These are phyloP conservation scores for Trichocladium uniseriatum DNA, from an alignment of 495 filamentous ascomycete genomes.

Conservation along the genomic window DNA sequence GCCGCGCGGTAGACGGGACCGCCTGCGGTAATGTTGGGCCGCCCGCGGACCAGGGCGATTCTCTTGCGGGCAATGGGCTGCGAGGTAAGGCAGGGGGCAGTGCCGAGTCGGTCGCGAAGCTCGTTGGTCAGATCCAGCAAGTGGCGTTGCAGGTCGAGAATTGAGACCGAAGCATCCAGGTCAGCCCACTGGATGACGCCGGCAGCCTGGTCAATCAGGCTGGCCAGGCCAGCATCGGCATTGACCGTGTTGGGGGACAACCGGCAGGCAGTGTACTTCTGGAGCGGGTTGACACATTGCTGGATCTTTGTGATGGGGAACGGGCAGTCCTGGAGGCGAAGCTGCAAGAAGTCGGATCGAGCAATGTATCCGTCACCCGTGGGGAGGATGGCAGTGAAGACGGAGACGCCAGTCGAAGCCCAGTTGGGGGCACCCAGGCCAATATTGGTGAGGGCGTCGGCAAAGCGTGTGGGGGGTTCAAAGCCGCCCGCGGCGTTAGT, in stretches of 20 bases:
- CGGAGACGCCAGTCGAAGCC: conserved; percentile 3
- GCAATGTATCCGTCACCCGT: conserved; percentile 11
- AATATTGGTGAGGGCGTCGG: conserved; percentile 2
- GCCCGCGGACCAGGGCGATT: conserved; percentile 30
- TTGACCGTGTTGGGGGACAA: background rate
- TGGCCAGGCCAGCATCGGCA: conserved; percentile 4
- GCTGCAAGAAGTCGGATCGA: conserved; percentile 15
- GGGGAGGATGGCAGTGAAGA: conserved; percentile 20
- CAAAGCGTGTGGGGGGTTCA: background rate
- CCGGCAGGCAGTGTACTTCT: conserved; percentile 3
- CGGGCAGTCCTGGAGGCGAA: conserved; percentile 21
- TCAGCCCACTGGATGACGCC: conserved; percentile 21
- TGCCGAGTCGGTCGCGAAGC: conserved; percentile 14
- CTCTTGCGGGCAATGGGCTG: conserved; percentile 21
- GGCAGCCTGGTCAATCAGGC: conserved; percentile 13
- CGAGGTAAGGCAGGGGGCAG: conserved; percentile 21
- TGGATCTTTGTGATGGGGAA: conserved; percentile 10
- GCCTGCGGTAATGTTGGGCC: conserved; percentile 29
- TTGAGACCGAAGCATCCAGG: conserved; percentile 4
- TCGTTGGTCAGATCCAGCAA: conserved; percentile 11
- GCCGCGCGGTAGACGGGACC: conserved; percentile 33
- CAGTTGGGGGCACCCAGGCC: conserved; percentile 8
- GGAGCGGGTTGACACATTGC: conserved; percentile 4
- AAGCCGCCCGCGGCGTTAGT: too few species aligned
- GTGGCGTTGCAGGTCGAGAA: conserved; percentile 8